phyloP scores from a whole-genome alignment of 768 basidiomycete species.

The Termitomyces sp. region DNA sequence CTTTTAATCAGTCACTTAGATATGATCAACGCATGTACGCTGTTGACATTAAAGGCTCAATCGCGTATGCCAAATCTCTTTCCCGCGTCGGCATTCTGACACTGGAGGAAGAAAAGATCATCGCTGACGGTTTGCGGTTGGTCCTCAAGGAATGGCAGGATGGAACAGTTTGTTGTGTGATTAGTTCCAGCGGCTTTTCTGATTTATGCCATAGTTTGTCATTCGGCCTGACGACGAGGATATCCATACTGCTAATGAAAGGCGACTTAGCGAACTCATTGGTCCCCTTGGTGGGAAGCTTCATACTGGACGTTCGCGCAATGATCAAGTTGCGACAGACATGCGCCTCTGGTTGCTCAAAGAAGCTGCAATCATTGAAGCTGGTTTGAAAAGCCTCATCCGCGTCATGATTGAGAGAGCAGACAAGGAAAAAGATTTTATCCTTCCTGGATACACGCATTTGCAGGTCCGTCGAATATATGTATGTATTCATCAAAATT shows the following conservation, averaged over 20 bases:
- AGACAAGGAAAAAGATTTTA: conserved; percentile 84
- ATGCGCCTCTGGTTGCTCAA: conserved; percentile 94
- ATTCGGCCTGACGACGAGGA: conserved; percentile 90
- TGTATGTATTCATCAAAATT: background rate
- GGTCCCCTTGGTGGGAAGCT: conserved; percentile 92
- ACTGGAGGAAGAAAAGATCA: conserved; percentile 64
- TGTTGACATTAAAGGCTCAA: conserved; percentile 89
- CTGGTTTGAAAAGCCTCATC: conserved; percentile 70
- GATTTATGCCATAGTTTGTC: conserved; percentile 49
- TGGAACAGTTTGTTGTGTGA: conserved; percentile 51
- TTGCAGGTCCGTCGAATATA: conserved; percentile 61
- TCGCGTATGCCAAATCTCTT: conserved; percentile 91
- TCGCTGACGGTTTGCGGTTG: conserved; percentile 64
- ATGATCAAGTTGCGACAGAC: conserved; percentile 98
- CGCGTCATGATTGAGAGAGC: conserved; percentile 89
- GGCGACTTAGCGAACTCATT: conserved; percentile 88
- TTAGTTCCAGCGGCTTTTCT: background rate
- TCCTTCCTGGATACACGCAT: conserved; percentile 97
- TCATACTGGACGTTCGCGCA: conserved; percentile 94
- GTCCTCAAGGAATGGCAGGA: conserved; percentile 86
- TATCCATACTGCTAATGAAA: conserved; percentile 98
- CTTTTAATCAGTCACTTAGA: conserved; percentile 92
- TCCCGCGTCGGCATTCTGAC: conserved; percentile 78
- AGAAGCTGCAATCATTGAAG: conserved; percentile 63
- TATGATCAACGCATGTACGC: conserved; percentile 95